Percentiles rank a stretch among this genome's conserved stretches.
Evolutionary conservation across 192 early-diverging fungal species (phyloP).

Genomic region (Dimargaris verticillata): DNA sequence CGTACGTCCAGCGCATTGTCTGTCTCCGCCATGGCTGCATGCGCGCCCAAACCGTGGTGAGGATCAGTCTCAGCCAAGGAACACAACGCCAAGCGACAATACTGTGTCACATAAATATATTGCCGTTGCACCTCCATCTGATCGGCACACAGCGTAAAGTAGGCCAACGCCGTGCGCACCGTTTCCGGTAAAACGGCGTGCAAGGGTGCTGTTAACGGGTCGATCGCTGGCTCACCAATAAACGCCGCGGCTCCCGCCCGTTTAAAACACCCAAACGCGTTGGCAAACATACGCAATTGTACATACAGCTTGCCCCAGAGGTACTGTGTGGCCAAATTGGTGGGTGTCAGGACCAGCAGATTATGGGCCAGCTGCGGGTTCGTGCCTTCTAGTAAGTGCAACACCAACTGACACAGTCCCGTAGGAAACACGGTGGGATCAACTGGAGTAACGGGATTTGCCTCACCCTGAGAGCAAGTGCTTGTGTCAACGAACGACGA

Average conservation of each 20-base stretch:
- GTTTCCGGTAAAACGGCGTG: slow-evolving; percentile 16
- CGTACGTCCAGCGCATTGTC: slow-evolving; percentile 9
- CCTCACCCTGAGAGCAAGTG: background rate
- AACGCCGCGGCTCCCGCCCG: slow-evolving; percentile 17
- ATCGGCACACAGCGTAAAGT: slow-evolving; percentile 24
- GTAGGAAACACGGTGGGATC: background rate
- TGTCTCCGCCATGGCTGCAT: slow-evolving; percentile 3
- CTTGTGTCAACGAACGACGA: background rate
- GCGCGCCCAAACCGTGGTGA: slow-evolving; percentile 12
- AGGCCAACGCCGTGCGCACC: slow-evolving; percentile 16
- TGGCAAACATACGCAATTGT: slow-evolving; percentile 18
- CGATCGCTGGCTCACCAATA: slow-evolving; percentile 13
- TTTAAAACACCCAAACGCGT: slow-evolving; percentile 19
- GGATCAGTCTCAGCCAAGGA: slow-evolving; percentile 15
- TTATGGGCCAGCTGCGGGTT: background rate
- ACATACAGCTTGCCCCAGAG: slow-evolving; percentile 21
- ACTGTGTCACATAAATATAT: slow-evolving; percentile 12
- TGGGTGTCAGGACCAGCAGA: background rate
- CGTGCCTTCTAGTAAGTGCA: background rate
- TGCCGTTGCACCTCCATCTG: slow-evolving; percentile 17
- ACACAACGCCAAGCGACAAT: slow-evolving; percentile 19
- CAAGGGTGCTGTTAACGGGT: slow-evolving; percentile 16
- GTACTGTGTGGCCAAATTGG: background rate
- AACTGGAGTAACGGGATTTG: background rate
- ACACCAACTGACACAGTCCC: background rate